Evolutionary conservation across 2,329 filamentous ascomycete genomes (phyloP).

Genomic region (Paraphaeosphaeria minitans): DNA sequence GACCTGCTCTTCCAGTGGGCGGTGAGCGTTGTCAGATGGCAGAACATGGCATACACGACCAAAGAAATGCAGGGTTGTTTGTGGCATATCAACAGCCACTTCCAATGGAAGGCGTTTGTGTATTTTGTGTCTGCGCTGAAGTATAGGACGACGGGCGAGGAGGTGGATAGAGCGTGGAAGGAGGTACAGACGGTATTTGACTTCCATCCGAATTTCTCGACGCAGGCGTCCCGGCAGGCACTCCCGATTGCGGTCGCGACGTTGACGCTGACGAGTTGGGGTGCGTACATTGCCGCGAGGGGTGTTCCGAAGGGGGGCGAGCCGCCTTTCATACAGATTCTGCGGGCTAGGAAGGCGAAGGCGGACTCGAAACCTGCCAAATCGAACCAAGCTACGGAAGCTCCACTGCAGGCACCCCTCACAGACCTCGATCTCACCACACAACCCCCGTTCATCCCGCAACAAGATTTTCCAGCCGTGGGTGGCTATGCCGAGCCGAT

Average conservation of each 20-base stretch:
- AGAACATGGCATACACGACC: conserved; percentile 49
- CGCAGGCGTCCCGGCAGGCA: conserved; percentile 41
- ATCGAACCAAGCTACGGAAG: neutral
- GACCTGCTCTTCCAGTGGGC: conserved; percentile 49
- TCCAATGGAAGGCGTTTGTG: conserved; percentile 60
- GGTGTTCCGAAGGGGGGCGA: conserved; percentile 18
- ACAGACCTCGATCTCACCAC: neutral
- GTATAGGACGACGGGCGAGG: conserved; percentile 26
- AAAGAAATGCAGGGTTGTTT: conserved; percentile 48
- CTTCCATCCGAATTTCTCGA: conserved; percentile 50
- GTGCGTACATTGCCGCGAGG: conserved; percentile 28
- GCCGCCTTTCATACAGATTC: conserved; percentile 29
- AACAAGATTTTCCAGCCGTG: neutral
- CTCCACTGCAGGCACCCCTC: neutral
- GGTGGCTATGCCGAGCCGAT: conserved; percentile 2
- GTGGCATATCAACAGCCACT: conserved; percentile 56
- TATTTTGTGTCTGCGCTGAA: conserved; percentile 50
- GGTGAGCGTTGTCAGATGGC: conserved; percentile 49
- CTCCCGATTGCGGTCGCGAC: conserved; percentile 52
- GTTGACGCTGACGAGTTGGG: conserved; percentile 54
- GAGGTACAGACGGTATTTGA: conserved; percentile 52
- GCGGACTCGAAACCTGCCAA: too few species aligned
- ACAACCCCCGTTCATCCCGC: neutral
- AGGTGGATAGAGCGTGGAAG: conserved; percentile 51
- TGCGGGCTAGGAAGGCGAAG: conserved; percentile 19